Evolutionary conservation across 768 basidiomycete species (phyloP), one percentile per base, ranked within the genome.

Genomic region (Leccinellum rugosiceps): DNA sequence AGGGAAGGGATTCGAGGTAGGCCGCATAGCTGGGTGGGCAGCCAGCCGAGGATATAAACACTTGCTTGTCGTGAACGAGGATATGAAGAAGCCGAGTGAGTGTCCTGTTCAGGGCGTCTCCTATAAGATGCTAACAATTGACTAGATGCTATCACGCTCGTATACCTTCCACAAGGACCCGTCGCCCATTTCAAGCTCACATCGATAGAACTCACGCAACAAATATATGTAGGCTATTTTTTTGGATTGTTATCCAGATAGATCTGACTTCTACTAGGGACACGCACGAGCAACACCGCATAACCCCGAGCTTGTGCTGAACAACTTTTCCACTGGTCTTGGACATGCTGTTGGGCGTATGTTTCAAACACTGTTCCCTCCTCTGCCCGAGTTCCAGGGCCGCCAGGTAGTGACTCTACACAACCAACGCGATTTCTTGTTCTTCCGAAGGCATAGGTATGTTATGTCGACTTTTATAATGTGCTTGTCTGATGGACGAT

Each of bases 391-490:
- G 70, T 98, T 97, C 68, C 88, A 94, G 74, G 97, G 97, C 32
- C 78, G 97, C 30, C 97, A 99, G 72, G 95, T 98, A 10, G 95
- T 98, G 13, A 97, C 96, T 3, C 78, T 98, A 19, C 97, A 98
- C 69, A 98, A 98, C 68, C 94, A 97, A 71, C 84, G 97, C 48
- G 97, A 99, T 76, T 99, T 98, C 74, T 75, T 99, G 56, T 99
- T 99, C 77, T 96, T 99, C 78, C 79, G 97, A 61, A 80, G 97
- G 57, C 97, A 98, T 78, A 83, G 97, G 87, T 96, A 58, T 52
- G 83, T 68, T 46, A 59, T 7, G 53, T 59, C 30, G 26, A 38
- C 32, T 7, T 52, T 1, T 32, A 7, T 47, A 8, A 48, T 56
- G 28, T 28, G 15, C 19, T 6, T 38, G 44, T 2, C 58, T 68